Conservation (phyloP, 2,329 filamentous ascomycete species). For the Alternaria brassicae region DNA sequence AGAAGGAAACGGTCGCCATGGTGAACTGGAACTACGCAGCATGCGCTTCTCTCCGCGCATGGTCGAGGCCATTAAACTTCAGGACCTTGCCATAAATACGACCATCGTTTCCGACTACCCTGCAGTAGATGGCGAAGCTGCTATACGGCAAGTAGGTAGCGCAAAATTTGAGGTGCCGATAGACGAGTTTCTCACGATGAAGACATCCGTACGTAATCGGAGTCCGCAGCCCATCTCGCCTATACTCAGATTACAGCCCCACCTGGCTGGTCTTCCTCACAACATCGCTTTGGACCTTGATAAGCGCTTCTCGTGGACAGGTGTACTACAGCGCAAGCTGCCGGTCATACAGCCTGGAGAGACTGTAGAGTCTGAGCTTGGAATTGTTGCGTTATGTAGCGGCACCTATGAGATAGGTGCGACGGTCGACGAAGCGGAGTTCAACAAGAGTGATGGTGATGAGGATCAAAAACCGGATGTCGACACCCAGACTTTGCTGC, state of each 20-base stretch:
- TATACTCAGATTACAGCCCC: constrained; percentile 77
- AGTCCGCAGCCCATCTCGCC: constrained; percentile 72
- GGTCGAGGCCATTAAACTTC: constrained; percentile 82
- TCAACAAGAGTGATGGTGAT: constrained; percentile 47
- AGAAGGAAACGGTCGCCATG: constrained; percentile 61
- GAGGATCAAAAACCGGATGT: constrained; percentile 31
- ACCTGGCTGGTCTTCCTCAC: constrained; percentile 74
- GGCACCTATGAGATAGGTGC: constrained; percentile 85
- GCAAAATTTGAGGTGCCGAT: constrained; percentile 57
- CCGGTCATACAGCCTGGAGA: constrained; percentile 67
- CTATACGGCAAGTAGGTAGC: constrained; percentile 50
- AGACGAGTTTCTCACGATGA: constrained; percentile 73
- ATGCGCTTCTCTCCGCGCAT: constrained; percentile 77
- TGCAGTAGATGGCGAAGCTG: constrained; percentile 11
- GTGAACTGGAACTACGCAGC: constrained; percentile 76
- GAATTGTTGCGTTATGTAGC: constrained; percentile 76
- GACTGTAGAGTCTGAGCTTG: constrained; percentile 68
- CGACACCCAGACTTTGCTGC: constrained; percentile 35
- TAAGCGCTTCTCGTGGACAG: constrained; percentile 84
- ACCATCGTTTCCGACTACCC: constrained; percentile 34
- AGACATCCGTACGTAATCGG: constrained; percentile 76
- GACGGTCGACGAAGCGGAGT: constrained; percentile 78
- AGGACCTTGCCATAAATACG: constrained; percentile 73
- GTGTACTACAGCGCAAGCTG: constrained; percentile 77
- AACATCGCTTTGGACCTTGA: constrained; percentile 80